phyloP scores from a whole-genome alignment of 2,329 filamentous ascomycete species.

The Pseudonectria buxi region DNA sequence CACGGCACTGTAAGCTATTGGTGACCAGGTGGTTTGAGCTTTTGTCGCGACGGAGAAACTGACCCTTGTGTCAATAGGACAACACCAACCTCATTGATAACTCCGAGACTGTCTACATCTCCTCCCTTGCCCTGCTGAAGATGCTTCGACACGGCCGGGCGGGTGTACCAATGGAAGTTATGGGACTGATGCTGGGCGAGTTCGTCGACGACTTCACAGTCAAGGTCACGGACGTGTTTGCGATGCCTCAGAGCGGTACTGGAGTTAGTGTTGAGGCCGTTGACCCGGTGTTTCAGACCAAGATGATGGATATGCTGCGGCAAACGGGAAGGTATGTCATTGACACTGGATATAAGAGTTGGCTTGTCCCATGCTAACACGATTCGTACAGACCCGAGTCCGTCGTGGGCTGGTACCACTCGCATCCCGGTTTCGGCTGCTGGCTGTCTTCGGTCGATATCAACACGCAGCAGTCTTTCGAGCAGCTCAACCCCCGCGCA shows the following conservation, averaged over 20 bases:
- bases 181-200: slow-evolving; percentile 98
- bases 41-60: neutral
- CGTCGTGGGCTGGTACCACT: slow-evolving; percentile 99
- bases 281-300: slow-evolving; percentile 97
- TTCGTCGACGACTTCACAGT: slow-evolving; percentile 99
- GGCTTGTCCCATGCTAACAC: slow-evolving; percentile 10
- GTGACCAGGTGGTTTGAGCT: slow-evolving; percentile 9
- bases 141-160: slow-evolving; percentile 97
- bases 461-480: slow-evolving; percentile 99
- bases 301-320: slow-evolving; percentile 99
- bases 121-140: slow-evolving; percentile 91
- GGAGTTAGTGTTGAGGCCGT: slow-evolving; percentile 98
- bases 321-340: slow-evolving; percentile 81
- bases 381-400: slow-evolving; percentile 67
- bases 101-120: slow-evolving; percentile 98
- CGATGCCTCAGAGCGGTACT: slow-evolving; percentile 98
- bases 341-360: neutral
- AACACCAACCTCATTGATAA: slow-evolving; percentile 92
- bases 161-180: slow-evolving; percentile 99
- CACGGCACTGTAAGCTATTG: slow-evolving; percentile 32
- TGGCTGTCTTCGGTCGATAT: slow-evolving; percentile 99
- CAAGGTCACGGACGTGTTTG: slow-evolving; percentile 95
- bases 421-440: slow-evolving; percentile 97
- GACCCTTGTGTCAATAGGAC: slow-evolving; percentile 51
- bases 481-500: slow-evolving; percentile 92